A percentile compares a stretch with the other conserved stretches of the same genome.
Evolutionary conservation across 2,329 filamentous ascomycete genomes (phyloP).

Genomic region (Alternaria dauci): DNA sequence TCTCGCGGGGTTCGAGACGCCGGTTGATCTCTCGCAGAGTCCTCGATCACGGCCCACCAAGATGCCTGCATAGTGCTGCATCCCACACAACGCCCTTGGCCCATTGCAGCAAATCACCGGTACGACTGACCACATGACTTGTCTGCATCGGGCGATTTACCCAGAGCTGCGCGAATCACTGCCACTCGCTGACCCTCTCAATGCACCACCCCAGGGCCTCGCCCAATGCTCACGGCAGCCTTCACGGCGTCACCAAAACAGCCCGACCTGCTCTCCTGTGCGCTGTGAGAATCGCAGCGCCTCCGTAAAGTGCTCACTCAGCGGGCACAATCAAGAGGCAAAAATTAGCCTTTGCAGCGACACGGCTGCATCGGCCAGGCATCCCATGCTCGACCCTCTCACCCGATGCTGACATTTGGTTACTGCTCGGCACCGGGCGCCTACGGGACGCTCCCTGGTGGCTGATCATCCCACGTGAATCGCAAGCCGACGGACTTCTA

Average conservation of each 20-base stretch:
- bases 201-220: slow-evolving; percentile 24
- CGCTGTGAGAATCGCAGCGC: slow-evolving; percentile 12
- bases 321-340: slow-evolving; percentile 3
- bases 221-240: slow-evolving; percentile 28
- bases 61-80: slow-evolving; percentile 26
- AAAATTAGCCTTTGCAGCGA: slow-evolving; percentile 1
- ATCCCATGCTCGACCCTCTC: slow-evolving; percentile 11
- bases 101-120: slow-evolving; percentile 28
- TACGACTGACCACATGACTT: slow-evolving; percentile 30
- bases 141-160: slow-evolving; percentile 20
- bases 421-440: slow-evolving; percentile 18
- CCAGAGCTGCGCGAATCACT: slow-evolving; percentile 25
- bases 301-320: slow-evolving; percentile 11
- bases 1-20: slow-evolving; percentile 17
- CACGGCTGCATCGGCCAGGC: slow-evolving; percentile 23
- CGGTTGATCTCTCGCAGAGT: slow-evolving; percentile 24
- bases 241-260: not conserved
- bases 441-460: slow-evolving; percentile 26
- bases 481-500: slow-evolving; percentile 4
- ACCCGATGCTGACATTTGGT: slow-evolving; percentile 1
- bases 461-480: slow-evolving; percentile 32
- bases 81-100: slow-evolving; percentile 23
- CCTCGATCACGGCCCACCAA: slow-evolving; percentile 33
- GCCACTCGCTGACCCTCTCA: slow-evolving; percentile 15
- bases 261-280: slow-evolving; percentile 10